Base-by-base conservation (phyloP, 1,284 basidiomycete species). In the Neolentinus lepideus region DNA sequence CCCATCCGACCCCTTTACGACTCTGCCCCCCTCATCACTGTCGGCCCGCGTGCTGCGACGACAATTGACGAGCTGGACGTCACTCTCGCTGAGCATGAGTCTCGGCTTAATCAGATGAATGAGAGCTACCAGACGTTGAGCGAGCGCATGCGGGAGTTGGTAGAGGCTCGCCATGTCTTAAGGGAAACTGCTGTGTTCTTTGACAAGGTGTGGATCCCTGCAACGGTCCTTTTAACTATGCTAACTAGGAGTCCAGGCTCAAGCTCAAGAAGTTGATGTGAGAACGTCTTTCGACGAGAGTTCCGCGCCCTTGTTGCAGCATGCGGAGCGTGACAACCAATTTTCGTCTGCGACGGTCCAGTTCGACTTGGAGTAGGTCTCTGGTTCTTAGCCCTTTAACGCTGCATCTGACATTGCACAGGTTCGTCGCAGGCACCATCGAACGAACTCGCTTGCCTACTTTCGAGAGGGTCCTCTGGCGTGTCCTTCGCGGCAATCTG, bases 401-500 rank as follows among this genome's bases (percentile, higher is more conserved):
- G 29, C 48, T 29, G 19, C 55, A 53, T 54, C 57, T 57, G 24
- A 10, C 12, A 14, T 56, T 29, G 26, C 52, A 0, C 45, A 92
- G 89, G 63, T 99, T 99, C 64, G 91, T 99, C 25, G 89, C 96
- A 12, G 96, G 96, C 36, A 98, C 96, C 0, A 95, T 99, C 63
- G 96, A 99, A 65, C 92, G 96, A 56, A 76, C 86, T 19, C 88
- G 94, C 58, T 83, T 98, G 69, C 84, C 92, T 1, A 97, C 93
- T 10, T 98, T 99, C 57, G 97, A 99, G 73, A 90, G 97, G 35
- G 93, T 99, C 22, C 83, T 99, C 56, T 99, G 97, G 96, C 92
- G 97, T 63, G 93, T 99, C 26, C 81, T 99, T 26, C 89, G 97
- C 60, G 97, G 97, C 55, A 99, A 99, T 71, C 78, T 99, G 29